These are phyloP conservation scores for Neofusicoccum cordaticola DNA, from an alignment of 2,329 filamentous ascomycete genomes.

Conservation along the genomic window DNA sequence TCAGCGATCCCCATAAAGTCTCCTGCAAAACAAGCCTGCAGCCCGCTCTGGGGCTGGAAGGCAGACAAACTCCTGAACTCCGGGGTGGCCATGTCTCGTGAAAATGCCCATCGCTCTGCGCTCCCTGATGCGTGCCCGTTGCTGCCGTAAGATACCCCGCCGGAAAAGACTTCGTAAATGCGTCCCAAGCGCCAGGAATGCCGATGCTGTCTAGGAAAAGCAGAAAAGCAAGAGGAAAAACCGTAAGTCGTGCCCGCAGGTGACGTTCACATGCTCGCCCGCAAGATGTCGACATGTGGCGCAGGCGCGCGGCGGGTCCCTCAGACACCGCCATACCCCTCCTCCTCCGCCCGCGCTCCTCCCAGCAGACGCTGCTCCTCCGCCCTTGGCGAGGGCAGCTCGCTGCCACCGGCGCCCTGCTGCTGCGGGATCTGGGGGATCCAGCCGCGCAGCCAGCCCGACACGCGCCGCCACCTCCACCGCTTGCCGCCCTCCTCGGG, in stretches of 20 bases:
- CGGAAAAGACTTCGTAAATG: not conserved
- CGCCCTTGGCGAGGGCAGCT: not conserved
- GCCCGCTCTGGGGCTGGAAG: not conserved
- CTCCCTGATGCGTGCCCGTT: not conserved
- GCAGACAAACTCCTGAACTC: not conserved
- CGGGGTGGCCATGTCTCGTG: not conserved
- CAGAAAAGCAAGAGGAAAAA: not conserved
- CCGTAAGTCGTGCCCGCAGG: not conserved
- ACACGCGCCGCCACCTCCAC: conserved; percentile 57
- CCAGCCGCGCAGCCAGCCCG: conserved; percentile 66
- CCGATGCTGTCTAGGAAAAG: not conserved
- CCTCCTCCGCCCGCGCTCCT: not conserved
- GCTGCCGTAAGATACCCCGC: too few species aligned
- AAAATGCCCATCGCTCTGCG: not conserved
- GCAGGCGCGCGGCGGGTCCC: not conserved
- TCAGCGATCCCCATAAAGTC: not conserved
- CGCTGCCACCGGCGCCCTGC: not conserved
- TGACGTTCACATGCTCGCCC: not conserved
- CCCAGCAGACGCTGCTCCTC: conserved; percentile 10
- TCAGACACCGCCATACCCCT: conserved; percentile 14
- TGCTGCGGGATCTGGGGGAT: conserved; percentile 41
- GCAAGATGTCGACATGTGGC: not conserved
- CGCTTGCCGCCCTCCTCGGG: conserved; percentile 33
- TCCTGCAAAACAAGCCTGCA: not conserved
- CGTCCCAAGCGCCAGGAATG: conserved; percentile 1